These are phyloP conservation scores for Xerocomellus chrysenteron DNA, from an alignment of 768 basidiomycete genomes.

Conservation along the genomic window DNA sequence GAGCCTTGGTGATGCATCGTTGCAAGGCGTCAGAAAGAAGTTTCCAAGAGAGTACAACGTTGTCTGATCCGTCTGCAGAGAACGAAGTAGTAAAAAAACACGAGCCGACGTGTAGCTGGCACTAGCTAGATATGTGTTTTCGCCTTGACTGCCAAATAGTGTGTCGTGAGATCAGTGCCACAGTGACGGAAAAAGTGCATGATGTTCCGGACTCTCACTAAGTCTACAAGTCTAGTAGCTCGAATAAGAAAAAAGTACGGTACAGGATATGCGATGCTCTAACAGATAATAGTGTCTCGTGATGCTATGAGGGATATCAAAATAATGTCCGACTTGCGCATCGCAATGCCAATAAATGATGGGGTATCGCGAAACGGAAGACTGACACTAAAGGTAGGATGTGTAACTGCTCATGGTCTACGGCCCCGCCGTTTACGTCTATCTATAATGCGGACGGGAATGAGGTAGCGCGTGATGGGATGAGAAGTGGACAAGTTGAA, in stretches of 20 bases:
- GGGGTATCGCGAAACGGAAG: conserved; percentile 55
- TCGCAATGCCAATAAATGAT: conserved; percentile 45
- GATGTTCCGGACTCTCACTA: neutral
- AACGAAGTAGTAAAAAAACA: conserved; percentile 24
- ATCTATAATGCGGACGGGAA: conserved; percentile 36
- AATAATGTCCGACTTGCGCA: conserved; percentile 47
- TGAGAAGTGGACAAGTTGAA: conserved; percentile 8
- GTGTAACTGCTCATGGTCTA: conserved; percentile 46
- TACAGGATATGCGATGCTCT: conserved; percentile 67
- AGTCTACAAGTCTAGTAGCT: conserved; percentile 15
- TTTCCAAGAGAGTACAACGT: conserved; percentile 11
- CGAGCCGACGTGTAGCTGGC: conserved; percentile 31
- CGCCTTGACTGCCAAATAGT: neutral
- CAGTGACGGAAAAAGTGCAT: neutral
- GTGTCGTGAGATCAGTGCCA: conserved; percentile 22
- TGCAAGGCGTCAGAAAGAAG: conserved; percentile 4
- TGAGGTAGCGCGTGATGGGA: conserved; percentile 26
- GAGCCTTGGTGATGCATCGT: conserved; percentile 52
- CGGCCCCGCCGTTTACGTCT: conserved; percentile 45
- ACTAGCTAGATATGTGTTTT: neutral
- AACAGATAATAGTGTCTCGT: conserved; percentile 61
- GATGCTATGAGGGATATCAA: conserved; percentile 40
- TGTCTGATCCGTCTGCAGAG: conserved; percentile 11
- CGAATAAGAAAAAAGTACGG: conserved; percentile 35
- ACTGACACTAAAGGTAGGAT: conserved; percentile 40